phyloP scores from a whole-genome alignment of 306 rosid genomes.

The Parietaria judaica region DNA sequence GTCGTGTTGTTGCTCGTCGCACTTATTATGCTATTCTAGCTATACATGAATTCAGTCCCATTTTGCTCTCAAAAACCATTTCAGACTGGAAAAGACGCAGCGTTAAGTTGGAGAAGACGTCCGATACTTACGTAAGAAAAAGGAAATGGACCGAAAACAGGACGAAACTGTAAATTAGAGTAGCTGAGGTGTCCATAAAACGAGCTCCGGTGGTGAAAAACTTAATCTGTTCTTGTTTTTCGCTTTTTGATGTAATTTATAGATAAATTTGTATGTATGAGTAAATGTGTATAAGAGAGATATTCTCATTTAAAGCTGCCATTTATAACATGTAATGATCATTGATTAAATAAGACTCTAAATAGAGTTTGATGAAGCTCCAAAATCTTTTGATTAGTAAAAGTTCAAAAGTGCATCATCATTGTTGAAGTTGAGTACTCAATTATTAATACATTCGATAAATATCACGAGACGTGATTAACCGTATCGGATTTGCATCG shows the following conservation, averaged over 20 bases:
- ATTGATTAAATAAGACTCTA: background rate
- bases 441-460: too few relatives aligned
- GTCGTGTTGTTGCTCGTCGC: constrained; percentile 37
- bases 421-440: too few relatives aligned
- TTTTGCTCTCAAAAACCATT: constrained; percentile 8
- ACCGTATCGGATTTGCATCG: too few relatives aligned
- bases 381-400: too few relatives aligned
- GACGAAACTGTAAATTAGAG: too few relatives aligned
- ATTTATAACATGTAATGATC: constrained; percentile 1
- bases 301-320: background rate
- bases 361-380: too few relatives aligned
- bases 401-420: too few relatives aligned
- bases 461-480: too few relatives aligned
- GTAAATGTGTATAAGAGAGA: background rate
- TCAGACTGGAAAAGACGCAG: constrained; percentile 2
- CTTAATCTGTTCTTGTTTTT: constrained; percentile 15
- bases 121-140: constrained; percentile 6
- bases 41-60: constrained; percentile 10
- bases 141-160: background rate
- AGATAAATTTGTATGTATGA: background rate
- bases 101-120: constrained; percentile 4
- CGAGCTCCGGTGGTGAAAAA: constrained; percentile 16
- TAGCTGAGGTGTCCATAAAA: constrained; percentile 8
- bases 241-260: background rate
- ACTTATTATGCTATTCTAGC: constrained; percentile 38